Percentiles rank a stretch among this genome's conserved stretches.
These are phyloP conservation scores for Fusarium mexicanum DNA, from an alignment of 2,329 filamentous ascomycete species.

Conservation along the genomic window DNA sequence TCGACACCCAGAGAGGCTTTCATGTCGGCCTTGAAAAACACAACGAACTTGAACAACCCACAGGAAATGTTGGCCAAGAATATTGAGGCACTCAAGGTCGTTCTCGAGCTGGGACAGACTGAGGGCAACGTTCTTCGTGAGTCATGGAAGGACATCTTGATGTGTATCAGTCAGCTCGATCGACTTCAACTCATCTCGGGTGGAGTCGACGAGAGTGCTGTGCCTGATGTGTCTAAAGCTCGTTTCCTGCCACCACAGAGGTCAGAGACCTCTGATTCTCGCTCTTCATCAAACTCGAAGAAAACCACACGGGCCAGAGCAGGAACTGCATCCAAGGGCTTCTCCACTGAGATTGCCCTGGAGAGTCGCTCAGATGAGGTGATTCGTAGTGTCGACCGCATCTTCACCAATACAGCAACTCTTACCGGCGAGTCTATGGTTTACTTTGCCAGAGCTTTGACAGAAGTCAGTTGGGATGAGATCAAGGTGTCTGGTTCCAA, in stretches of 20 bases:
- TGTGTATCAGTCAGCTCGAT: constrained; percentile 95
- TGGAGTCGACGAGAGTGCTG: constrained; percentile 89
- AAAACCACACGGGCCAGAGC: constrained; percentile 60
- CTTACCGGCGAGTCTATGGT: constrained; percentile 94
- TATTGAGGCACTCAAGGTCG: constrained; percentile 89
- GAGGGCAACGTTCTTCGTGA: constrained; percentile 89
- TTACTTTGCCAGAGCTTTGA: constrained; percentile 90
- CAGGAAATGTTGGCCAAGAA: constrained; percentile 97
- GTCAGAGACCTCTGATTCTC: constrained; percentile 63
- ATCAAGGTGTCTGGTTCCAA: constrained; percentile 97
- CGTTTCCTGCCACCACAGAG: constrained; percentile 72
- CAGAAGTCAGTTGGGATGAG: constrained; percentile 98
- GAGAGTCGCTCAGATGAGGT: constrained; percentile 94
- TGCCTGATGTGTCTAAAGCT: constrained; percentile 91
- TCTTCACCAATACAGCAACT: constrained; percentile 96
- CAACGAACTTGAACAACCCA: constrained; percentile 94
- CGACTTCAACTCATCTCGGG: constrained; percentile 94
- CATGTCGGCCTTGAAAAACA: constrained; percentile 89
- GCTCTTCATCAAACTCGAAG: constrained; percentile 73
- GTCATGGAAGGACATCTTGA: constrained; percentile 95
- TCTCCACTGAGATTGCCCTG: constrained; percentile 83
- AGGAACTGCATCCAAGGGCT: constrained; percentile 69
- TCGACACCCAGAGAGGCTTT: constrained; percentile 95
- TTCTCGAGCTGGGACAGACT: constrained; percentile 90
- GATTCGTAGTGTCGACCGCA: constrained; percentile 90